Evolutionary conservation across 2,329 filamentous ascomycete genomes (phyloP).

Genomic region (Pyricularia grisea): DNA sequence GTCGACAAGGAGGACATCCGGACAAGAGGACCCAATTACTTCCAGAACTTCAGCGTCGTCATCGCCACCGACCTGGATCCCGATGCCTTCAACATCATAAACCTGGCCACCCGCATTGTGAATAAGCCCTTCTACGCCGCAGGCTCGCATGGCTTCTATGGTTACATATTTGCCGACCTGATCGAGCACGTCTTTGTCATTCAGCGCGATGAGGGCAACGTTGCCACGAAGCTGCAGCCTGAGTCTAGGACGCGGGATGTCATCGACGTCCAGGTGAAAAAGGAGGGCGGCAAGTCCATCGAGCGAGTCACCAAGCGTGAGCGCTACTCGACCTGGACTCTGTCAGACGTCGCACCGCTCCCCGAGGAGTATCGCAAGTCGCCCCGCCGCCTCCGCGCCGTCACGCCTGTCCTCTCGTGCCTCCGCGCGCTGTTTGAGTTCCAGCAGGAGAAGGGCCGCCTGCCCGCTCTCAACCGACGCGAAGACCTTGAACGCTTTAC

Average conservation of each 20-base stretch:
- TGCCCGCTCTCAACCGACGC: slow-evolving; percentile 38
- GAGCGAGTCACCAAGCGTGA: slow-evolving; percentile 91
- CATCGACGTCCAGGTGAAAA: slow-evolving; percentile 60
- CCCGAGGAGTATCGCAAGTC: slow-evolving; percentile 59
- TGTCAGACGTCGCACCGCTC: slow-evolving; percentile 69
- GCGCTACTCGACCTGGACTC: slow-evolving; percentile 75
- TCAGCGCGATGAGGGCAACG: slow-evolving; percentile 73
- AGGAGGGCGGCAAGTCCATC: slow-evolving; percentile 59
- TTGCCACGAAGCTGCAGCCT: slow-evolving; percentile 45
- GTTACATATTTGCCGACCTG: slow-evolving; percentile 90
- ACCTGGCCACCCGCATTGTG: slow-evolving; percentile 73
- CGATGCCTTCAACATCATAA: slow-evolving; percentile 65
- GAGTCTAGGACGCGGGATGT: slow-evolving; percentile 76
- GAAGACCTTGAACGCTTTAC: slow-evolving; percentile 71
- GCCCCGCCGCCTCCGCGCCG: slow-evolving; percentile 59
- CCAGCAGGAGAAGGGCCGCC: slow-evolving; percentile 45
- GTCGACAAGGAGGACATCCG: slow-evolving; percentile 60
- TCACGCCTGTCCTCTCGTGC: slow-evolving; percentile 79
- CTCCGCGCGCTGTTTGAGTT: slow-evolving; percentile 89
- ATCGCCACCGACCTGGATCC: slow-evolving; percentile 86
- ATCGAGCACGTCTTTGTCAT: slow-evolving; percentile 86
- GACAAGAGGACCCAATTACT: slow-evolving; percentile 64
- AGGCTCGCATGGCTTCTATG: slow-evolving; percentile 80
- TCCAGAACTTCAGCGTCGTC: slow-evolving; percentile 69
- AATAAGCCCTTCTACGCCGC: slow-evolving; percentile 82